These are phyloP conservation scores for Lentinula sp. DNA, from an alignment of 768 basidiomycete genomes.

Conservation along the genomic window DNA sequence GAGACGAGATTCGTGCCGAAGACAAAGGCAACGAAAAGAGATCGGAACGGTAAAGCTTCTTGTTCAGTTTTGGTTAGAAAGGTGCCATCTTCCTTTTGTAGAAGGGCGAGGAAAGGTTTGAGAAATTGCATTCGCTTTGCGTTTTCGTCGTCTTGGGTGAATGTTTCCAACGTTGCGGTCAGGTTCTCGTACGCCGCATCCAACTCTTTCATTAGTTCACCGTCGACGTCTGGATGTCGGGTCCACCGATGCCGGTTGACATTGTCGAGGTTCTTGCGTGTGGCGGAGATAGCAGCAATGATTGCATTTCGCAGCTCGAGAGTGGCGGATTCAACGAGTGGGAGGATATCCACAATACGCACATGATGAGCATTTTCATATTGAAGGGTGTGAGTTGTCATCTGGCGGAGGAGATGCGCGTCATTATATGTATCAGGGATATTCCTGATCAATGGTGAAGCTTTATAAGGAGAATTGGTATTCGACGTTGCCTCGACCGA, in stretches of 20 bases:
- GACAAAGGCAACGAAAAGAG: conserved; percentile 46
- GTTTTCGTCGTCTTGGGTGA: conserved; percentile 13
- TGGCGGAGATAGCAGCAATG: conserved; percentile 18
- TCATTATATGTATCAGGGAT: conserved; percentile 17
- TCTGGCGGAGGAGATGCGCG: conserved; percentile 27
- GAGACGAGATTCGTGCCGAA: conserved; percentile 38
- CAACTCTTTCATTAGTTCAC: conserved; percentile 15
- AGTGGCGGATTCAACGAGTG: conserved; percentile 26
- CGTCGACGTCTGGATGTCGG: conserved; percentile 10
- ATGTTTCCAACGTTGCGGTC: conserved; percentile 20
- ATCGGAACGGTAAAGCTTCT: conserved; percentile 22
- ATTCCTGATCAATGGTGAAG: neutral
- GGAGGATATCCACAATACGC: conserved; percentile 27
- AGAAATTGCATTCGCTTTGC: conserved; percentile 28
- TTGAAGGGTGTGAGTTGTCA: conserved; percentile 17
- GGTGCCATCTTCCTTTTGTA: conserved; percentile 17
- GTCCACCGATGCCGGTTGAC: conserved; percentile 30
- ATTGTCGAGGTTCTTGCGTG: conserved; percentile 17
- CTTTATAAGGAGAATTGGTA: neutral
- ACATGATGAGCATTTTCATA: conserved; percentile 22
- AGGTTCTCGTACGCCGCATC: conserved; percentile 19
- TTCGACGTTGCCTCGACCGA: neutral
- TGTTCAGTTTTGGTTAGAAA: conserved; percentile 2
- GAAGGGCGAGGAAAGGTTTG: conserved; percentile 33
- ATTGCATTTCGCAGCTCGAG: conserved; percentile 25